A percentile compares a stretch with the other conserved stretches of the same genome.
These are phyloP conservation scores for Naganishia vishniacii DNA, from an alignment of 768 basidiomycete species.

Conservation along the genomic window DNA sequence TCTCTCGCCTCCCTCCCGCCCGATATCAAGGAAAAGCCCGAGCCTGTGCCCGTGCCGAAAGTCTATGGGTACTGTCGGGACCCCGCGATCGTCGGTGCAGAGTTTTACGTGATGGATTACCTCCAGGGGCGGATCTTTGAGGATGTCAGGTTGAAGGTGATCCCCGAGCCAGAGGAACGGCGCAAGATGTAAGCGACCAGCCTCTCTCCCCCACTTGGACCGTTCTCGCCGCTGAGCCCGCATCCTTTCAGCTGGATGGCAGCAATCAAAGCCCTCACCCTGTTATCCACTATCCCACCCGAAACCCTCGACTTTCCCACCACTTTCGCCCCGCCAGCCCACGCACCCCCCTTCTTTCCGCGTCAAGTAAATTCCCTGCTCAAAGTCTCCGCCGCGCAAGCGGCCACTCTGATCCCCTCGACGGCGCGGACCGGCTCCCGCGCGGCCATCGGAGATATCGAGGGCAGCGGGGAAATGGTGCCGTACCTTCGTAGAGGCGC, in stretches of 20 bases:
- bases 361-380: conserved; percentile 87
- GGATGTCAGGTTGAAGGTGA: conserved; percentile 68
- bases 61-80: conserved; percentile 81
- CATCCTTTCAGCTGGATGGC: conserved; percentile 38
- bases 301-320: conserved; percentile 58
- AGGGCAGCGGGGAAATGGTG: conserved; percentile 56
- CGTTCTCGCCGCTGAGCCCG: background rate
- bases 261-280: conserved; percentile 39
- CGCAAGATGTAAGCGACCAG: conserved; percentile 63
- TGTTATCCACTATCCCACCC: conserved; percentile 55
- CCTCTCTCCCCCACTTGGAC: background rate
- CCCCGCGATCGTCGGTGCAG: conserved; percentile 67
- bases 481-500: conserved; percentile 31
- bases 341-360: conserved; percentile 67
- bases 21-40: background rate
- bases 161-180: conserved; percentile 57
- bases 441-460: conserved; percentile 62
- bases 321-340: conserved; percentile 39
- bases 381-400: conserved; percentile 73
- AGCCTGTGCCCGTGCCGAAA: conserved; percentile 72
- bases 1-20: conserved; percentile 53
- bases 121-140: conserved; percentile 90
- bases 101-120: conserved; percentile 96
- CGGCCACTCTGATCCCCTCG: conserved; percentile 51
- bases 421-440: conserved; percentile 56